Evolutionary conservation across 2,329 filamentous ascomycete genomes (phyloP).

Genomic region (Penicillium sp.): DNA sequence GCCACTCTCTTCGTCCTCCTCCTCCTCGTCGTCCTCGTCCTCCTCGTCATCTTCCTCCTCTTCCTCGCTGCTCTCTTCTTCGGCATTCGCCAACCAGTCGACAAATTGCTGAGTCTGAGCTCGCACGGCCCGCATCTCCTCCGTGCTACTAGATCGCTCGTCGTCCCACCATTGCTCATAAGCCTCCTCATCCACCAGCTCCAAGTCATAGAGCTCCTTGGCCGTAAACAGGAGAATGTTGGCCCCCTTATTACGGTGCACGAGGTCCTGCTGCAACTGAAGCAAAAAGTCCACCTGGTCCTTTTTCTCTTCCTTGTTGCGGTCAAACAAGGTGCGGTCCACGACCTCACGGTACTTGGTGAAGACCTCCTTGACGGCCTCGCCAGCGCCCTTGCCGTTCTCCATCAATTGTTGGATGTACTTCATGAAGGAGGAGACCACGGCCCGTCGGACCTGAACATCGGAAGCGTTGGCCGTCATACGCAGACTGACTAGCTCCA

Average conservation of each 20-base stretch:
- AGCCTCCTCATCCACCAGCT: constrained; percentile 82
- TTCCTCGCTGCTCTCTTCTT: constrained; percentile 60
- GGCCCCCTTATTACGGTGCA: constrained; percentile 58
- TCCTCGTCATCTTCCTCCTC: constrained; percentile 56
- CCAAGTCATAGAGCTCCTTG: constrained; percentile 78
- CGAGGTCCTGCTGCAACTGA: constrained; percentile 73
- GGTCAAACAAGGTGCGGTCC: constrained; percentile 54
- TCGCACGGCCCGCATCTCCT: constrained; percentile 64
- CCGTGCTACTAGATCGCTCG: constrained; percentile 59
- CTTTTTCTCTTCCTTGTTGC: constrained; percentile 44
- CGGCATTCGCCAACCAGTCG: constrained; percentile 74
- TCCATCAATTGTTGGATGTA: constrained; percentile 67
- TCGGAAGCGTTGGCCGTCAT: constrained; percentile 88
- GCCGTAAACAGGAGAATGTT: constrained; percentile 68
- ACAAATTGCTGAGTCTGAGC: constrained; percentile 72
- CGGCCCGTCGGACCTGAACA: constrained; percentile 76
- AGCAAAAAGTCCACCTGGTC: constrained; percentile 85
- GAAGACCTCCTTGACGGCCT: constrained; percentile 60
- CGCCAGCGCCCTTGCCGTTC: constrained; percentile 52
- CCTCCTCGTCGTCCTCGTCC: constrained; percentile 36
- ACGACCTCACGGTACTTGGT: constrained; percentile 59
- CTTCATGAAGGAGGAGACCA: constrained; percentile 78
- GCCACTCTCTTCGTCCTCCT: constrained; percentile 41
- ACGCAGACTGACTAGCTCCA: constrained; percentile 90
- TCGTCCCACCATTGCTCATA: constrained; percentile 86